Evolutionary conservation across 2,329 filamentous ascomycete species (phyloP).

Genomic region (Paramyrothecium roridum): DNA sequence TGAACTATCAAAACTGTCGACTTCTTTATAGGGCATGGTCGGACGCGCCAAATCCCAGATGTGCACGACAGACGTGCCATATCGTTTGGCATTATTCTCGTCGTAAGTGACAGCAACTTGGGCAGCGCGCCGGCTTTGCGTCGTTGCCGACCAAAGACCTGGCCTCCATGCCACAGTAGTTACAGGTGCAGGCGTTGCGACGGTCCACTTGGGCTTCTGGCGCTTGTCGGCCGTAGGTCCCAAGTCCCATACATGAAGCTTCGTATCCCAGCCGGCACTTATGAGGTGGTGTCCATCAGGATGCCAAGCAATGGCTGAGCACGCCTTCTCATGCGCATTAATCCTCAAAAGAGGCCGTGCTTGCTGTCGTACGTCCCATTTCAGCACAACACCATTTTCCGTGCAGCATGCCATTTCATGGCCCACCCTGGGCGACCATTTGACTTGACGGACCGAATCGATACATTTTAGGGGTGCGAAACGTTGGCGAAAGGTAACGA

Average conservation of each 20-base stretch:
- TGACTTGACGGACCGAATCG: slow-evolving; percentile 54
- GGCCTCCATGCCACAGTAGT: slow-evolving; percentile 61
- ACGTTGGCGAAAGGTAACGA: slow-evolving; percentile 45
- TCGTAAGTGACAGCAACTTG: slow-evolving; percentile 63
- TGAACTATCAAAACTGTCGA: slow-evolving; percentile 56
- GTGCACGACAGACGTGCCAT: slow-evolving; percentile 57
- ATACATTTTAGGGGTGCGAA: slow-evolving; percentile 37
- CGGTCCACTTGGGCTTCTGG: slow-evolving; percentile 61
- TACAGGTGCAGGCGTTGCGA: slow-evolving; percentile 59
- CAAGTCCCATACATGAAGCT: slow-evolving; percentile 64
- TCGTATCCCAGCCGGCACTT: slow-evolving; percentile 60
- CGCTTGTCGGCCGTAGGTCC: slow-evolving; percentile 57
- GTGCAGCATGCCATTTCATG: slow-evolving; percentile 63
- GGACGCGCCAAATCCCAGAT: slow-evolving; percentile 68
- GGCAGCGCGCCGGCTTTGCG: slow-evolving; percentile 56
- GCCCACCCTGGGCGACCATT: slow-evolving; percentile 61
- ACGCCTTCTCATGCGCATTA: slow-evolving; percentile 57
- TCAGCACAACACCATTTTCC: slow-evolving; percentile 58
- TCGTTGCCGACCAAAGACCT: slow-evolving; percentile 62
- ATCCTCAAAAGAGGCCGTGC: slow-evolving; percentile 54
- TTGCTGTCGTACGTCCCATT: slow-evolving; percentile 61
- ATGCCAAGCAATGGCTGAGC: slow-evolving; percentile 63
- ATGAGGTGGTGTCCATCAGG: slow-evolving; percentile 64
- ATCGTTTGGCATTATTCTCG: slow-evolving; percentile 49
- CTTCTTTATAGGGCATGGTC: slow-evolving; percentile 64